Evolutionary conservation across 2,329 filamentous ascomycete genomes (phyloP).

Genomic region (Xylariaceae sp.): DNA sequence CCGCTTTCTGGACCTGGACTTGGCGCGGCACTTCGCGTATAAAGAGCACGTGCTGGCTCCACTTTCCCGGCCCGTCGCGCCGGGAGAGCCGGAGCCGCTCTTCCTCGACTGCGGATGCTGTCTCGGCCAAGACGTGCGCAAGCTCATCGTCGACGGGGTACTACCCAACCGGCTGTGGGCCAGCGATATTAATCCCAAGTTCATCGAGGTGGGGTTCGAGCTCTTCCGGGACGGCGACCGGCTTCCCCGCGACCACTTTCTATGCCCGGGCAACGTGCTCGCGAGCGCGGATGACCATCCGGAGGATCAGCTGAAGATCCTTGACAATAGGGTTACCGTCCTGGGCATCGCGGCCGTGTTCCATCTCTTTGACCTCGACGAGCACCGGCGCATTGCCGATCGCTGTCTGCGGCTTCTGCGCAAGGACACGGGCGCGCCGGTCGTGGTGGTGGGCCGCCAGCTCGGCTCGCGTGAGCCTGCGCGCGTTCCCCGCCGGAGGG

Average conservation of each 20-base stretch:
- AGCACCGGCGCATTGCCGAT: slow-evolving; percentile 39
- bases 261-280: slow-evolving; percentile 43
- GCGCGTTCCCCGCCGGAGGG: slow-evolving; percentile 1
- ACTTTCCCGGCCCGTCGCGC: slow-evolving; percentile 39
- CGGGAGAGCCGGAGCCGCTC: slow-evolving; percentile 31
- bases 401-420: slow-evolving; percentile 39
- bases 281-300: slow-evolving; percentile 24
- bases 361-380: slow-evolving; percentile 47
- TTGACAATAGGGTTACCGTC: slow-evolving; percentile 41
- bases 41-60: slow-evolving; percentile 37
- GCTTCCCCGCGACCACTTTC: slow-evolving; percentile 42
- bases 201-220: slow-evolving; percentile 49
- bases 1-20: slow-evolving; percentile 49
- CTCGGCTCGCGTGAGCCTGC: slow-evolving; percentile 23
- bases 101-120: slow-evolving; percentile 52
- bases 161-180: slow-evolving; percentile 39
- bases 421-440: slow-evolving; percentile 36
- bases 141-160: slow-evolving; percentile 46
- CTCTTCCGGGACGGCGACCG: slow-evolving; percentile 47
- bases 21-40: slow-evolving; percentile 38
- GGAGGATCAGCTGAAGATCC: slow-evolving; percentile 40
- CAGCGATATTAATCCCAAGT: slow-evolving; percentile 43
- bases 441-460: slow-evolving; percentile 41
- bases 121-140: slow-evolving; percentile 51
- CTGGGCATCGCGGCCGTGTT: slow-evolving; percentile 44